Evolutionary conservation across 2,329 filamentous ascomycete species (phyloP).

Genomic region (Colletotrichum tamarilloi): DNA sequence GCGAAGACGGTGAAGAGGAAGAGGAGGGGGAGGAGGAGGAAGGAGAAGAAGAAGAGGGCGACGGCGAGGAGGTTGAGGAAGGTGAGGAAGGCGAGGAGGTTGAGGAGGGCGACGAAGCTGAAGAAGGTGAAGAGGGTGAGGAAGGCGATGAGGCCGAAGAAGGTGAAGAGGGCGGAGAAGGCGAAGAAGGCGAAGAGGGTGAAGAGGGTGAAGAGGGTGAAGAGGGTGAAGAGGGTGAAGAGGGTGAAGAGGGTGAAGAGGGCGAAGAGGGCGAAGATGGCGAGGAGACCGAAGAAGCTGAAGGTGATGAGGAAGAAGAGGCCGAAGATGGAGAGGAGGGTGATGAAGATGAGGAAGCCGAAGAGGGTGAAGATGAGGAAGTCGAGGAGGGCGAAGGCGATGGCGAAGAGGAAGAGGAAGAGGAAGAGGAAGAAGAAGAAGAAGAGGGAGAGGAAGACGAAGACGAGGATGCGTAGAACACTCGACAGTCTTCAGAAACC

Average conservation of each 20-base stretch:
- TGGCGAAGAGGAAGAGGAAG: not conserved
- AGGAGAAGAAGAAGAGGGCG: constrained; percentile 32
- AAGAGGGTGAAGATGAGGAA: not conserved
- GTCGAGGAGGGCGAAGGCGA: not conserved
- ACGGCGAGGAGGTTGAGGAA: not conserved
- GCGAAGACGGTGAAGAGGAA: constrained; percentile 33
- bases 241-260: not conserved
- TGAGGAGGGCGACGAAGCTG: constrained; percentile 29
- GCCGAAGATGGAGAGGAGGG: not conserved
- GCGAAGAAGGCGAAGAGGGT: not conserved
- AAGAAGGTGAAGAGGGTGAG: constrained; percentile 38
- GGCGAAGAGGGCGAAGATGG: not conserved
- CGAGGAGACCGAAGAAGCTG: not conserved
- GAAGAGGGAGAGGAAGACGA: not conserved
- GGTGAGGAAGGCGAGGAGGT: constrained; percentile 37
- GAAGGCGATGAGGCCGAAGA: not conserved
- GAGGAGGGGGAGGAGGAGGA: constrained; percentile 31
- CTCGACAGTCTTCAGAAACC: not conserved
- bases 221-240: not conserved
- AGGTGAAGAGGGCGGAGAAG: not conserved
- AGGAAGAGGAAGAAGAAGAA: not conserved
- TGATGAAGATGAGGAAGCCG: not conserved
- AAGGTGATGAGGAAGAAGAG: not conserved
- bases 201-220: not conserved
- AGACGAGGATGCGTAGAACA: constrained; percentile 6